phyloP scores from a whole-genome alignment of 768 basidiomycete species.

The Cystobasidium onofrii region DNA sequence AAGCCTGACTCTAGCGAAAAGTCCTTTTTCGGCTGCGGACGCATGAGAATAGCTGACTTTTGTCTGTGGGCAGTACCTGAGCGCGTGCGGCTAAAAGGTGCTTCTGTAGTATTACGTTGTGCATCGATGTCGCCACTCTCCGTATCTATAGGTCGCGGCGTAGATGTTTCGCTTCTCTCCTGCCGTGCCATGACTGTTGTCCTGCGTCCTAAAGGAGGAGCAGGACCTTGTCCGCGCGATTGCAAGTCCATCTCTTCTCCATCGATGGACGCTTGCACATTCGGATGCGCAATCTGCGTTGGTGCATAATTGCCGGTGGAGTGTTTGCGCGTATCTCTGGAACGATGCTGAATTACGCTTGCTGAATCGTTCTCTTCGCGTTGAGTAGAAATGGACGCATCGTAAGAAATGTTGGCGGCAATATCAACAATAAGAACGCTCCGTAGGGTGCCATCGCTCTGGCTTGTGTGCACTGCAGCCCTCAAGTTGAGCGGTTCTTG shows the following conservation, averaged over 20 bases:
- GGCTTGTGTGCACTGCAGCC: background rate
- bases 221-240: background rate
- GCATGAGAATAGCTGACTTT: background rate
- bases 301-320: background rate
- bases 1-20: background rate
- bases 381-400: background rate
- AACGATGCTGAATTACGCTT: background rate
- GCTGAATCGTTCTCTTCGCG: background rate
- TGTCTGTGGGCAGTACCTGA: background rate
- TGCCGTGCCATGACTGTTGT: background rate
- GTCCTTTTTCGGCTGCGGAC: background rate
- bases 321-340: background rate
- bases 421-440: conserved; percentile 3
- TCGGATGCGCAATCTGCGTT: background rate
- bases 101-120: background rate
- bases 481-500: background rate
- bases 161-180: background rate
- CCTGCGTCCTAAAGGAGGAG: background rate
- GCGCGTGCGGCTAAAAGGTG: background rate
- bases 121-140: background rate
- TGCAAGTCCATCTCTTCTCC: background rate
- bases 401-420: background rate
- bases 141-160: background rate
- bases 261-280: background rate
- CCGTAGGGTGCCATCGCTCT: background rate